Base-by-base conservation (phyloP, 2,329 filamentous ascomycete genomes). In the Arthrobotrys iridis region DNA sequence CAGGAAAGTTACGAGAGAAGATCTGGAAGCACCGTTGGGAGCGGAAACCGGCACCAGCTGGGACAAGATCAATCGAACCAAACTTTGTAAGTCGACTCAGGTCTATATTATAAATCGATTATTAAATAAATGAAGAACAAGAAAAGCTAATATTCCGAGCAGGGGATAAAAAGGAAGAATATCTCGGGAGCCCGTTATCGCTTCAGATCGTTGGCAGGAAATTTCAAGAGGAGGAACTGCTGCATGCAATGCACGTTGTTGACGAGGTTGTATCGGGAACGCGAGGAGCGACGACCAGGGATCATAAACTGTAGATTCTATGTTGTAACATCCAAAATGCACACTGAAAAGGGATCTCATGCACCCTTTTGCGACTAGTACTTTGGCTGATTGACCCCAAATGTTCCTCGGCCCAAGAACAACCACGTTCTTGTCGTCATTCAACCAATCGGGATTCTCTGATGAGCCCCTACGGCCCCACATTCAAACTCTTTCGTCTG, bases 211-310 rank as follows among this genome's bases (percentile, higher is more conserved):
- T 88, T 4, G 86, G 84, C 0, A 81, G 86, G 68, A 81, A 84
- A 50, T 84, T 85, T 66, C 83, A 86, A 48, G 87, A 88, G 74
- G 87, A 88, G 79, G 86, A 87, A 79, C 79, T 87, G 11, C 57
- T 82, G 24, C 79, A 79, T n/a, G 81, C 80, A 7, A 77, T 82
- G 63, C 78, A 78, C 37, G 79, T 77, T 7, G 79, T 82, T 37
- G 80, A 82, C 70, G 79, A 81, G 77, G 79, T 79, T n/a, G 77
- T 81, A 45, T 65, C 43, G 45, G 55, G 50, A 20, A 70, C 68
- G 13, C 43, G 63, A 60, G 57, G 63, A 37, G 52, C 52, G 45
- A n/a, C 66, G 10, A 63, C 66, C 59, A 70, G 73, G 52, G 71
- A 68, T 75, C 63, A 75, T 37, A 75, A 75, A 52, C 24, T 66